Evolutionary conservation across 1,284 basidiomycete genomes (phyloP).

Genomic region (Sanghuangporus weigelae): DNA sequence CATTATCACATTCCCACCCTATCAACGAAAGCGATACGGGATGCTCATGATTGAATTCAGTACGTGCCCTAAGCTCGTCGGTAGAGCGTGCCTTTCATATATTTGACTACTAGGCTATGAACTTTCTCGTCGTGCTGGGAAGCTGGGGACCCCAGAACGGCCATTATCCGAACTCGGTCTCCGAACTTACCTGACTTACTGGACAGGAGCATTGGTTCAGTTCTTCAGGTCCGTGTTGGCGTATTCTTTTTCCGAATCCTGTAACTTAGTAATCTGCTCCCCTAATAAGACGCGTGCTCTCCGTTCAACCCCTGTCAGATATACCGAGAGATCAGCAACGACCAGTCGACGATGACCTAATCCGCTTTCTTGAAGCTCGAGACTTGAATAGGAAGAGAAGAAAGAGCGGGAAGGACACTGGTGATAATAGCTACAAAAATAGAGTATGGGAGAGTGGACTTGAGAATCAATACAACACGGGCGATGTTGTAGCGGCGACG

Average conservation of each 20-base stretch:
- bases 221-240: constrained; percentile 59
- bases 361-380: constrained; percentile 5
- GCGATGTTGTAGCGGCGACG: constrained; percentile 13
- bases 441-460: constrained; percentile 6
- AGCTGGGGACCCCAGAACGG: constrained; percentile 89
- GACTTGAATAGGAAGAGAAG: not conserved
- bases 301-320: constrained; percentile 16
- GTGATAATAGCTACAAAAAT: not conserved
- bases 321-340: not conserved
- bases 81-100: not conserved
- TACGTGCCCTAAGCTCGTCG: constrained; percentile 34
- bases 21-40: constrained; percentile 86
- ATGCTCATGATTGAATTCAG: constrained; percentile 99
- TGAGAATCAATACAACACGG: constrained; percentile 9
- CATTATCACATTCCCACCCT: constrained; percentile 94
- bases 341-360: constrained; percentile 10
- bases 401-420: not conserved
- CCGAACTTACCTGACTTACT: constrained; percentile 88
- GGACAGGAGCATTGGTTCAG: constrained; percentile 81
- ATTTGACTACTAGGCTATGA: constrained; percentile 69
- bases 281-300: constrained; percentile 18
- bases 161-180: constrained; percentile 92
- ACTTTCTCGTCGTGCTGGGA: constrained; percentile 72
- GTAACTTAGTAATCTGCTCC: not conserved
- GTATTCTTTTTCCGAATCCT: not conserved